Evolutionary conservation across 225 moss, liverwort and hornwort genomes (phyloP).

Genomic region (Anthoceros angustus): DNA sequence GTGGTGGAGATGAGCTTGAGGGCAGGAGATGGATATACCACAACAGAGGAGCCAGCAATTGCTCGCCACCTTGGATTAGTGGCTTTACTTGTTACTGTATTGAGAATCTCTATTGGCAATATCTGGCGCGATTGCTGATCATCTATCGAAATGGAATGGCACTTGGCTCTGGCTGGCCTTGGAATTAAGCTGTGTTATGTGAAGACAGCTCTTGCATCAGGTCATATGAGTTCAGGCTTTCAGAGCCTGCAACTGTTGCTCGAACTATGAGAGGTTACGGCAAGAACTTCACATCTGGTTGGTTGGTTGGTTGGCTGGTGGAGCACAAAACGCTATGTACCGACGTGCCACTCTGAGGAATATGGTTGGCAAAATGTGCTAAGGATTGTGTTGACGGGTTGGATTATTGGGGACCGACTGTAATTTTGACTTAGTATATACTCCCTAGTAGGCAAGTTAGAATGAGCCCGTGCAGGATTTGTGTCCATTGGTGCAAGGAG

Average conservation of each 20-base stretch:
- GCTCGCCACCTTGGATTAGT: background rate
- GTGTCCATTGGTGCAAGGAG: no score
- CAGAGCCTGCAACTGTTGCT: background rate
- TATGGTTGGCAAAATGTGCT: conserved; percentile 1
- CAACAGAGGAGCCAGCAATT: background rate
- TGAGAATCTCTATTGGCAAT: background rate
- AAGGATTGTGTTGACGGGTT: background rate
- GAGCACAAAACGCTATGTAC: background rate
- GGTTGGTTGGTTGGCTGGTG: background rate
- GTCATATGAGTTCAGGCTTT: background rate
- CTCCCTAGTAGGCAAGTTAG: background rate
- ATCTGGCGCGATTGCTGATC: background rate
- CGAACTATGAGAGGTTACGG: background rate
- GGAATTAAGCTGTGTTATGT: background rate
- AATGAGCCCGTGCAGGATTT: background rate
- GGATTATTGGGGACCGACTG: background rate
- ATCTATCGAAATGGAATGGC: background rate
- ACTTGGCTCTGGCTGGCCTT: background rate
- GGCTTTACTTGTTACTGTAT: background rate
- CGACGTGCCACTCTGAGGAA: background rate
- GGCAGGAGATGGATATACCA: background rate
- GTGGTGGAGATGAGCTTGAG: background rate
- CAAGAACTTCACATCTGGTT: background rate
- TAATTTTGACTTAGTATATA: background rate
- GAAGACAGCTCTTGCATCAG: background rate